Conservation (phyloP, 441 rosid species). For the Jatropha multifida region DNA sequence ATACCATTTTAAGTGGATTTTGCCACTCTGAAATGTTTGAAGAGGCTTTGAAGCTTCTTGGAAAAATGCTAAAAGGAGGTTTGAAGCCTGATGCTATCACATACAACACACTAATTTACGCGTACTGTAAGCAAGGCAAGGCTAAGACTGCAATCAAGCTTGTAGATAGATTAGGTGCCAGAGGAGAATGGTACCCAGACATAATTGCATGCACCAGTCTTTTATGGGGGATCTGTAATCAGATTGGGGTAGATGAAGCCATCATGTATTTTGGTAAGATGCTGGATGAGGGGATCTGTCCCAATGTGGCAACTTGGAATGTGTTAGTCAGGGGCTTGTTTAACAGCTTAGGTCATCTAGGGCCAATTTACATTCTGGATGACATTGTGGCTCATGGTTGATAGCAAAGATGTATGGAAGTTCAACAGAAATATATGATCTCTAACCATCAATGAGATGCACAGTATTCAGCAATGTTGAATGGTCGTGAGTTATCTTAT, state of each 20-base stretch:
- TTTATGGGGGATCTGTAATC: conserved; percentile 63
- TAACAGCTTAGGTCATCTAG: conserved; percentile 40
- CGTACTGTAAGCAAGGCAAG: conserved; percentile 55
- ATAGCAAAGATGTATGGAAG: conserved; percentile 4
- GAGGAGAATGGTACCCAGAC: conserved; percentile 62
- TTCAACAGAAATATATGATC: neutral
- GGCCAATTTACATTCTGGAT: conserved; percentile 43
- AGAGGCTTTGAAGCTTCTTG: conserved; percentile 53
- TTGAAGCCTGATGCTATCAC: conserved; percentile 59
- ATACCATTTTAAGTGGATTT: conserved; percentile 64
- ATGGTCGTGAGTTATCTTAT: neutral
- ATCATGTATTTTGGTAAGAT: conserved; percentile 45
- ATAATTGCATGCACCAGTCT: conserved; percentile 56
- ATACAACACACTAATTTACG: conserved; percentile 49
- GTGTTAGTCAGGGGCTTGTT: conserved; percentile 58
- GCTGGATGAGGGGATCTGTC: conserved; percentile 48
- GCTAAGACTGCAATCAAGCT: conserved; percentile 44
- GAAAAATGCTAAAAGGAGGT: conserved; percentile 63
- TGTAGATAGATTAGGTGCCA: conserved; percentile 37
- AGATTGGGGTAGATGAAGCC: conserved; percentile 51
- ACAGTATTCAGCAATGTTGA: neutral
- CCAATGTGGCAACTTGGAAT: conserved; percentile 76
- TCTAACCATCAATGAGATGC: neutral
- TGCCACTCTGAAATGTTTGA: conserved; percentile 47
- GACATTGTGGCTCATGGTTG: conserved; percentile 37